Evolutionary conservation across 2,329 filamentous ascomycete genomes (phyloP).

Genomic region (Aspergillus piperis): DNA sequence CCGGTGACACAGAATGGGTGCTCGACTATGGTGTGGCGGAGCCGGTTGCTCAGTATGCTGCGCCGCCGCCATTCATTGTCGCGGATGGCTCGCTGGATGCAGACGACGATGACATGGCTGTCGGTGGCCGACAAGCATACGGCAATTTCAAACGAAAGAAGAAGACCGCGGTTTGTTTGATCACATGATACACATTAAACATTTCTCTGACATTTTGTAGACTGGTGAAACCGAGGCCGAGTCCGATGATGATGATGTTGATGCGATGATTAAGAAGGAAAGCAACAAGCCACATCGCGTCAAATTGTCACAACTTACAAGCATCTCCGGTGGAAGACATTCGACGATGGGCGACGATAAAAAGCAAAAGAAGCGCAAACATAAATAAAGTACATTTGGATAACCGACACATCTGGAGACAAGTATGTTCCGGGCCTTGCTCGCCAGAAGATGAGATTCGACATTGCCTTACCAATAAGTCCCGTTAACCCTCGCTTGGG

Average conservation of each 20-base stretch:
- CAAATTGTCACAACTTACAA: constrained; percentile 28
- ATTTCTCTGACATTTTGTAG: constrained; percentile 11
- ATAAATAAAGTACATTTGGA: constrained; percentile 17
- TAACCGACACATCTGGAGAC: not conserved
- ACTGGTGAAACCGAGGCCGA: constrained; percentile 13
- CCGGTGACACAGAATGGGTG: constrained; percentile 49
- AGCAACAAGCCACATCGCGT: constrained; percentile 14
- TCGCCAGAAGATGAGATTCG: not conserved
- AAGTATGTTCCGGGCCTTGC: not conserved
- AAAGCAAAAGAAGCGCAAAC: constrained; percentile 29
- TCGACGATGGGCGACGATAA: constrained; percentile 14
- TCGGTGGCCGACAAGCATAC: constrained; percentile 39
- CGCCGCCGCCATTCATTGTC: constrained; percentile 32
- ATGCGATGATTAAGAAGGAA: constrained; percentile 18
- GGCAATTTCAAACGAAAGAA: constrained; percentile 43
- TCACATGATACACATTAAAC: not conserved
- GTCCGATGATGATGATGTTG: constrained; percentile 12
- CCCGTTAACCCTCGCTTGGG: no score
- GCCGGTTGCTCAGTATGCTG: constrained; percentile 16
- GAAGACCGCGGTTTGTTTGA: constrained; percentile 26
- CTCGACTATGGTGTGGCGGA: constrained; percentile 32
- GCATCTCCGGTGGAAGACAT: constrained; percentile 33
- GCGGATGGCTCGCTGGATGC: constrained; percentile 37
- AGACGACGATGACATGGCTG: constrained; percentile 30
- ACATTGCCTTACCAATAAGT: no score